These are phyloP conservation scores for Selaginella moellendorffii DNA, from an alignment of 75 land plant species.

Conservation along the genomic window DNA sequence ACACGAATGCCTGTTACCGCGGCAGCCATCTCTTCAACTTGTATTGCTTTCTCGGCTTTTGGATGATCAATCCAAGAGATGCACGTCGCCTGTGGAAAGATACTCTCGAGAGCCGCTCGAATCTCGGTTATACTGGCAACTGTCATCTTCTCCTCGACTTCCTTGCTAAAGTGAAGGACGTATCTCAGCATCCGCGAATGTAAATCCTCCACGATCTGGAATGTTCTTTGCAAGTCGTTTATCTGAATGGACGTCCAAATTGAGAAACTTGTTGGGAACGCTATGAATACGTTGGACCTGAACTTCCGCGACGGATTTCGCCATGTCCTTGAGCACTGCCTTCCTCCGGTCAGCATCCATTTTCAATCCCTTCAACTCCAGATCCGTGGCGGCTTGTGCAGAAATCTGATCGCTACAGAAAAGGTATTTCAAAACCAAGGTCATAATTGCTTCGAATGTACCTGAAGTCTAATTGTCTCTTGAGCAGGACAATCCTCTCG, in stretches of 20 bases:
- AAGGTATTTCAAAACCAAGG: background rate
- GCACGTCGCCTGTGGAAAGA: background rate
- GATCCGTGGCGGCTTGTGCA: background rate
- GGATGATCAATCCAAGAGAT: background rate
- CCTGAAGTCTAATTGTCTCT: background rate
- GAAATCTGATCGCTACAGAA: background rate
- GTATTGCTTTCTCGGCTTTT: background rate
- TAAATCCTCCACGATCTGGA: background rate
- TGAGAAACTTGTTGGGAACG: background rate
- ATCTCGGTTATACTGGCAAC: background rate
- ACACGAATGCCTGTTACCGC: background rate
- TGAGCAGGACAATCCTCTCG: background rate
- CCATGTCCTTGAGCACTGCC: background rate
- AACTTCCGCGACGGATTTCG: background rate
- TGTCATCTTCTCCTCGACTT: background rate
- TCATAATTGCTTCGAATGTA: background rate
- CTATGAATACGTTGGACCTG: background rate
- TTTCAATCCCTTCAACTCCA: background rate
- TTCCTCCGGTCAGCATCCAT: background rate
- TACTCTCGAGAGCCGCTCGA: background rate
- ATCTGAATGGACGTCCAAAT: background rate
- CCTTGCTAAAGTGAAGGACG: background rate
- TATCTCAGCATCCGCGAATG: background rate
- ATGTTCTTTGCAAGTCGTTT: background rate
- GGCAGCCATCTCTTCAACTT: background rate